Conservation (phyloP, 768 basidiomycete genomes). For the Serendipita sp. region DNA sequence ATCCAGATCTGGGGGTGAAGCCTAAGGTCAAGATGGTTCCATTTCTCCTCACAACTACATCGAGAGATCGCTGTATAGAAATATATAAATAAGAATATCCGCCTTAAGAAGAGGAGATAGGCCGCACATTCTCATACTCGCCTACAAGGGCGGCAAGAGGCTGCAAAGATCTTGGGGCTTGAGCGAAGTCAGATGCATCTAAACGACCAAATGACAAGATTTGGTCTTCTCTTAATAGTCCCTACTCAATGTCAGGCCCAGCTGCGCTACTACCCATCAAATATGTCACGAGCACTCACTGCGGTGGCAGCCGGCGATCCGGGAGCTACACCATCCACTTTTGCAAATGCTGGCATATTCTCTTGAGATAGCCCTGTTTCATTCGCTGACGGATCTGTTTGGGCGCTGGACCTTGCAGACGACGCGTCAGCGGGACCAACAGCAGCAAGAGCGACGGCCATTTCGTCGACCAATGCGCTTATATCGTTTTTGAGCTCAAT, state of each 20-base stretch:
- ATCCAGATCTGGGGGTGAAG: conserved; percentile 56
- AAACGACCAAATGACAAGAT: conserved; percentile 59
- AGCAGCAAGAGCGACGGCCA: conserved; percentile 42
- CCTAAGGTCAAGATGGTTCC: conserved; percentile 30
- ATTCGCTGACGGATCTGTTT: background rate
- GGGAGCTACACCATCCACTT: conserved; percentile 64
- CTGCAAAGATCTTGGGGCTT: conserved; percentile 32
- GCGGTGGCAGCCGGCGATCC: conserved; percentile 70
- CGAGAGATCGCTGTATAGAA: conserved; percentile 34
- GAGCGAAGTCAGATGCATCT: conserved; percentile 34
- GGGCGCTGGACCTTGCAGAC: conserved; percentile 11
- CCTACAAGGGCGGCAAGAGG: conserved; percentile 59
- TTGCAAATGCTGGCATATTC: conserved; percentile 46
- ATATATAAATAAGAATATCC: too few relatives aligned
- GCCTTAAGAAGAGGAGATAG: background rate
- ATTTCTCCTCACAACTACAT: conserved; percentile 40
- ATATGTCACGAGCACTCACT: conserved; percentile 27
- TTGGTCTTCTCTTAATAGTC: conserved; percentile 50
- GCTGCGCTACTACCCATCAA: background rate
- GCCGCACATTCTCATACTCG: conserved; percentile 58
- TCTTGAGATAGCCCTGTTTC: conserved; percentile 9
- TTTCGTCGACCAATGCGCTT: conserved; percentile 41
- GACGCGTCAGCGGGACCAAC: conserved; percentile 15
- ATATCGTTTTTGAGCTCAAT: conserved; percentile 72
- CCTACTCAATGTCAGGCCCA: conserved; percentile 27